A percentile compares a stretch with the other conserved stretches of the same genome.
Conservation (phyloP, 2,329 filamentous ascomycete species). For the Penicillium janthinellum region DNA sequence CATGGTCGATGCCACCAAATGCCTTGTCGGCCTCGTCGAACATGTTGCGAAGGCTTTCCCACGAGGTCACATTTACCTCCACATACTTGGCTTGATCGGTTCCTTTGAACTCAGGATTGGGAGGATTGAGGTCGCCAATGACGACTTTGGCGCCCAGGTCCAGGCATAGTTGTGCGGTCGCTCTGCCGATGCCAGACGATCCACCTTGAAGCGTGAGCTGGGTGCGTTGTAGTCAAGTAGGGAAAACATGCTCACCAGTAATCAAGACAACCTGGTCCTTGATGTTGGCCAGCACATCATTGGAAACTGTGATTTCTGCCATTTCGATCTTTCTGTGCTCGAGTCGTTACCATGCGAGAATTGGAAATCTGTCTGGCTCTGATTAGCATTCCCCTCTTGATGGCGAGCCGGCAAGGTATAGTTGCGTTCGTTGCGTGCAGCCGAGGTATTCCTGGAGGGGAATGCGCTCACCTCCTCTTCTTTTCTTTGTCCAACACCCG, state of each 20-base stretch:
- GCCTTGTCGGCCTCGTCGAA: constrained; percentile 54
- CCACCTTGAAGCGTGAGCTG: constrained; percentile 45
- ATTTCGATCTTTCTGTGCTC: constrained; percentile 29
- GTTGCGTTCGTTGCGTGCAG: background rate
- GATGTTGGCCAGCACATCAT: constrained; percentile 47
- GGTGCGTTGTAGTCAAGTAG: background rate
- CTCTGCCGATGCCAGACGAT: constrained; percentile 63
- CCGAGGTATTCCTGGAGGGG: background rate
- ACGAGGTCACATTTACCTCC: constrained; percentile 52
- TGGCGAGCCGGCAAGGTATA: background rate
- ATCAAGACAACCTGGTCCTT: constrained; percentile 57
- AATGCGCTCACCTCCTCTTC: background rate
- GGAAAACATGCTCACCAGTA: constrained; percentile 46
- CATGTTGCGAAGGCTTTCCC: constrained; percentile 53
- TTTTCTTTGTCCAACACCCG: background rate
- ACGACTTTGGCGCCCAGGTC: constrained; percentile 58
- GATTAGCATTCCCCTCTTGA: background rate
- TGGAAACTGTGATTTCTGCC: constrained; percentile 51
- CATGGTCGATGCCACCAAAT: constrained; percentile 49
- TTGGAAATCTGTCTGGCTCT: background rate
- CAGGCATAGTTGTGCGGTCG: constrained; percentile 56
- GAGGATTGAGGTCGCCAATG: constrained; percentile 54
- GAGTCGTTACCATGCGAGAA: background rate
- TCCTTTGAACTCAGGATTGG: constrained; percentile 32
- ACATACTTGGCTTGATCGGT: constrained; percentile 43